Conservation (phyloP, 257 asterid species). For the Phtheirospermum japonicum region DNA sequence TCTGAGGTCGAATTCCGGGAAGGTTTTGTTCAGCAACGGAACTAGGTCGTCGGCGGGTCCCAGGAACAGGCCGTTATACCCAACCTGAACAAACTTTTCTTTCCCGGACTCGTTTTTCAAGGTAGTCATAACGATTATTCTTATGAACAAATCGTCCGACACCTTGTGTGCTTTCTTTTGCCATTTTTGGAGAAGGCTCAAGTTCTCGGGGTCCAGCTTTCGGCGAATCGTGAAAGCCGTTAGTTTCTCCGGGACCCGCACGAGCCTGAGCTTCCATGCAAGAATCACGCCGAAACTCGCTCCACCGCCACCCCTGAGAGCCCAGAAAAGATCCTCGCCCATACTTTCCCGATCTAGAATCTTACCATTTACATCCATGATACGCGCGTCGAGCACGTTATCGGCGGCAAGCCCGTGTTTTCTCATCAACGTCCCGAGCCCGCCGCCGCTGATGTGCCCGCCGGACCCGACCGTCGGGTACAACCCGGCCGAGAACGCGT, state of each 20-base stretch:
- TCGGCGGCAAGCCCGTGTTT: conserved; percentile 37
- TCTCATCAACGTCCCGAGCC: conserved; percentile 33
- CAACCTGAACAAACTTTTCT: conserved; percentile 4
- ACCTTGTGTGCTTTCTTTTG: conserved; percentile 25
- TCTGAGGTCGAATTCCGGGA: conserved; percentile 26
- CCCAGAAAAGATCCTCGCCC: conserved; percentile 36
- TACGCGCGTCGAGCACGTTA: conserved; percentile 30
- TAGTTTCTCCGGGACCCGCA: conserved; percentile 29
- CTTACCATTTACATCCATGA: conserved; percentile 19
- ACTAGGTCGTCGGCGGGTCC: conserved; percentile 28
- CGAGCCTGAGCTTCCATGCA: conserved; percentile 38
- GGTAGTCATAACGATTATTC: conserved; percentile 8
- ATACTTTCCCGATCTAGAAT: conserved; percentile 21
- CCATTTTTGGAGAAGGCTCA: conserved; percentile 30
- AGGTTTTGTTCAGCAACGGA: neutral
- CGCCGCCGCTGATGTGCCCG: conserved; percentile 40
- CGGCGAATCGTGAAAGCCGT: conserved; percentile 26
- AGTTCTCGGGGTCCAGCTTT: conserved; percentile 5
- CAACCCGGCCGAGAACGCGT: conserved; percentile 38
- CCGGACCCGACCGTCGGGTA: conserved; percentile 31
- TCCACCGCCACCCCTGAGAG: conserved; percentile 32
- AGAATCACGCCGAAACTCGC: conserved; percentile 37
- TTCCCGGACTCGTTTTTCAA: neutral
- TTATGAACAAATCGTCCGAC: conserved; percentile 25
- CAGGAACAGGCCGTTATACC: conserved; percentile 32